phyloP scores from a whole-genome alignment of 352 stramenopile genomes.

The Globisporangium echinulatum region DNA sequence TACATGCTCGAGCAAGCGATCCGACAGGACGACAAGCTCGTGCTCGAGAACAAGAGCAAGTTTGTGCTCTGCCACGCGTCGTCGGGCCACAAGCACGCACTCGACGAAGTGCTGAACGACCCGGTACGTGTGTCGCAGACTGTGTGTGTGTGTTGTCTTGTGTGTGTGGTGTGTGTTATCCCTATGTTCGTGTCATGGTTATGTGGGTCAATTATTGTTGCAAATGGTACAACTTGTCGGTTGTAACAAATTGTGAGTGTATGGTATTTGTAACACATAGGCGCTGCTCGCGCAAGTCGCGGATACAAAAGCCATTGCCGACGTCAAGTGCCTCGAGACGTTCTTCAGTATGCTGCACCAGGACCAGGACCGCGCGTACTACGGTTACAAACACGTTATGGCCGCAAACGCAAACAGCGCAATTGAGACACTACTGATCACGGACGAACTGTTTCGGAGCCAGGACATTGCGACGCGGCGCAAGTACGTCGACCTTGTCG shows the following conservation, averaged over 20 bases:
- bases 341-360: conserved; percentile 97
- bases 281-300: conserved; percentile 89
- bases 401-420: conserved; percentile 90
- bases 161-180: too few relatives aligned
- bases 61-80: conserved; percentile 94
- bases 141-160: too few relatives aligned
- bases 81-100: conserved; percentile 96
- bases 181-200: too few relatives aligned
- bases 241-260: neutral
- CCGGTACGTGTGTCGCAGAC: conserved; percentile 20
- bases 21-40: conserved; percentile 89
- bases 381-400: conserved; percentile 93
- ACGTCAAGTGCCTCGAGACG: conserved; percentile 88
- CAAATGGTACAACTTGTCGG: neutral
- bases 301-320: conserved; percentile 92
- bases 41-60: conserved; percentile 96
- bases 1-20: conserved; percentile 91
- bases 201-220: too few relatives aligned
- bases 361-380: conserved; percentile 95
- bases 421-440: conserved; percentile 94
- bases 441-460: conserved; percentile 92
- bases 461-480: conserved; percentile 86
- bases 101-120: conserved; percentile 96
- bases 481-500: conserved; percentile 93
- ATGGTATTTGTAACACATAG: conserved; percentile 7